phyloP scores from a whole-genome alignment of 306 rosid genomes.

The Astragalus glycyphyllos region DNA sequence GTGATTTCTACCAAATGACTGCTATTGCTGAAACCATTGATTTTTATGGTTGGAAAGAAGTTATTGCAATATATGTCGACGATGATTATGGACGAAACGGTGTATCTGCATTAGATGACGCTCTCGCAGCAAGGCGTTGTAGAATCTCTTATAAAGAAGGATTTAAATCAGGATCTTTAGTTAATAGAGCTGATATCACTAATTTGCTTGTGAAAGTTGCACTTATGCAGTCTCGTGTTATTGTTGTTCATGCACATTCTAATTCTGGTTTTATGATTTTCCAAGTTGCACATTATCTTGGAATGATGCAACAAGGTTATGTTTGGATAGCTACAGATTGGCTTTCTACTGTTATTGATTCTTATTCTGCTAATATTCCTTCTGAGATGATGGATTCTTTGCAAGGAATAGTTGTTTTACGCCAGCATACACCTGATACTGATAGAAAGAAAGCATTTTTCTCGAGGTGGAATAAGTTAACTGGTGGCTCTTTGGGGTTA shows the following conservation, averaged over 20 bases:
- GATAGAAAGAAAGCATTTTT: slow-evolving; percentile 66
- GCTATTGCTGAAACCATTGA: slow-evolving; percentile 83
- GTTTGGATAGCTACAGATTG: slow-evolving; percentile 97
- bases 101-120: slow-evolving; percentile 71
- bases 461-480: slow-evolving; percentile 80
- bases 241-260: slow-evolving; percentile 83
- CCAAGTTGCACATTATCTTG: slow-evolving; percentile 74
- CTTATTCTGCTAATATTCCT: slow-evolving; percentile 48
- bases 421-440: slow-evolving; percentile 82
- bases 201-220: slow-evolving; percentile 78
- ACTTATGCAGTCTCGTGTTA: slow-evolving; percentile 77
- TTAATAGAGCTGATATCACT: slow-evolving; percentile 53
- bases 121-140: slow-evolving; percentile 71
- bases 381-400: slow-evolving; percentile 54
- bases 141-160: slow-evolving; percentile 74
- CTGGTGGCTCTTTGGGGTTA: slow-evolving; percentile 73
- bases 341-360: slow-evolving; percentile 82
- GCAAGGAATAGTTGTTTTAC: slow-evolving; percentile 85
- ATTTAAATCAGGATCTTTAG: slow-evolving; percentile 54
- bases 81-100: slow-evolving; percentile 92
- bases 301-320: slow-evolving; percentile 82
- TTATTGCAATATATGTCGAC: slow-evolving; percentile 74
- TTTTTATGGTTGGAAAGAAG: slow-evolving; percentile 83
- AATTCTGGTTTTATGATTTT: slow-evolving; percentile 70
- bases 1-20: slow-evolving; percentile 84